Base-by-base conservation (phyloP, 2,329 filamentous ascomycete species). In the Stachybotrys echinatus region DNA sequence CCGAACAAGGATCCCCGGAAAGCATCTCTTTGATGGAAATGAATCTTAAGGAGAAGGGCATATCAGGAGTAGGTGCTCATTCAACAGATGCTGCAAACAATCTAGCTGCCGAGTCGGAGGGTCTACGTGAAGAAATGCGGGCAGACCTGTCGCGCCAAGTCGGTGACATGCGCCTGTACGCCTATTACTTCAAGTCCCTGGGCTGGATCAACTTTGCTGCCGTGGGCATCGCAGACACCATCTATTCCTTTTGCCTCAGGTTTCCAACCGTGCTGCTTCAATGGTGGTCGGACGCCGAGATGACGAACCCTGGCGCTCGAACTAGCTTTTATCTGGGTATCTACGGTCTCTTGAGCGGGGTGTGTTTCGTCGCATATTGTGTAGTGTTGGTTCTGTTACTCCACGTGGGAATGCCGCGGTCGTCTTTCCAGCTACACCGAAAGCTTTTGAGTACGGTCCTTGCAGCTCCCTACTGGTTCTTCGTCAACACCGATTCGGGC, bases 381-480 rank as follows among this genome's bases (percentile, higher is more conserved):
- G 59, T 56, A 55, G 53, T 56, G n/a, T 53, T 58, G 55, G 55
- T 60, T 4, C 55, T 60, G 14, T 17, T 55, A 10, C 14, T 34
- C 10, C 27, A 34, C 27, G 27, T 34, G 27, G 27, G 27, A 3
- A 34, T 34, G 27, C 27, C 27, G 10, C 27, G 27, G 27, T 34
- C 27, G 14, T 34, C 27, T 34, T 34, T 10, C 27, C 10, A 34
- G 14, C 14, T 61, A 12, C 58, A 61, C 14, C 47, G 47, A 14
- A 54, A 48, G 14, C 45, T 61, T 0, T 45, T 61, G 8, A 55
- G 49, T 3, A 54, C 56, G 5, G 58, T 61, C 1, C 52, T 62
- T 37, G 49, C 56, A 4, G 65, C 66, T 0, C 63, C 65, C 18
- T 55, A 68, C 51, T 62, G 60, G 10, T 71, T 70, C 53, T 67